Evolutionary conservation across 495 filamentous ascomycete species (phyloP), one percentile per base, ranked within the genome.

Genomic region (Annulohypoxylon moriforme): DNA sequence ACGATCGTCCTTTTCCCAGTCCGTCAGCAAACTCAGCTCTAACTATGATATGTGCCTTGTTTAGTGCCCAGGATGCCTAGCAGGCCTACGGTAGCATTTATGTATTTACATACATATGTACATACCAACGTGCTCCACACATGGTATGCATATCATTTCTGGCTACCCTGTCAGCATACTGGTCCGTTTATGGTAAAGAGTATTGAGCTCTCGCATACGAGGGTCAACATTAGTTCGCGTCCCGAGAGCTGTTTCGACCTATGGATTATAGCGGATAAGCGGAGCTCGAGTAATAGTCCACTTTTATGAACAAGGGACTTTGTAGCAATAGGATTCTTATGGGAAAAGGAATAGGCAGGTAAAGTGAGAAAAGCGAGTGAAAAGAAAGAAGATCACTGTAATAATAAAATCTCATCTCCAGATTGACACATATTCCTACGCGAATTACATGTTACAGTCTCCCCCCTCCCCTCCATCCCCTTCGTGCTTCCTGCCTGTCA

Each of bases 291-390:
- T 14, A 22, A 27, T n/a, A 46, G 24, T 25, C 68, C 68, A 53
- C 68, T 65, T 65, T 70, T 65, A 24, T 38, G 53, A 42, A 52
- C 67, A 57, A 40, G 67, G 67, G 13, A 42, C 59, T 62, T 27
- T 52, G 61, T 65, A 55, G 67, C 67, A 69, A 18, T 60, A 70
- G 68, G 64, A 60, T 72, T 24, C 40, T 31, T 40, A 53, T 57
- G 44, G 33, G 10, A 27, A 34, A 60, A 64, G 61, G 55, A 65
- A 70, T 68, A 72, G 46, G 47, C 53, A 47, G 31, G 53, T 72
- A 46, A 50, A 42, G 25, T 20, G 16, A 18, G 16, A 22, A 46
- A 56, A 44, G 27, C 56, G 13, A 44, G 33, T 55, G 7, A 46
- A 18, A 56, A 52, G 36, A 55, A 10, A 55, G 6, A 11, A 25